Percentiles rank a stretch among this genome's conserved stretches.
phyloP scores from a whole-genome alignment of 768 basidiomycete species.

The Suillus subaureus region DNA sequence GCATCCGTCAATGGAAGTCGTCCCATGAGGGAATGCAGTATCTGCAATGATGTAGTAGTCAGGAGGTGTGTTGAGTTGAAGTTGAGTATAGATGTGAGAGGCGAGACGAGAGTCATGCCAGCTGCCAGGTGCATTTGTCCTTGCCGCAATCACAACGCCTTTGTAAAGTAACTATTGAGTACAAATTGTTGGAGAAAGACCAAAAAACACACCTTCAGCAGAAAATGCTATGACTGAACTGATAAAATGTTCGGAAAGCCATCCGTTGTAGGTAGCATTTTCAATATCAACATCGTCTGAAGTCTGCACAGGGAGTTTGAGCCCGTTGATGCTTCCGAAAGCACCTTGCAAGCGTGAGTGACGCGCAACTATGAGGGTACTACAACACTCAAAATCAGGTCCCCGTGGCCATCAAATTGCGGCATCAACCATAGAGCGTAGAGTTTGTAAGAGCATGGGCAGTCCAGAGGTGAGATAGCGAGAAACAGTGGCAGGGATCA shows the following conservation, averaged over 20 bases:
- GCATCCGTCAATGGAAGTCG: conserved; percentile 28
- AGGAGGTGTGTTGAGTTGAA: conserved; percentile 36
- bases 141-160: conserved; percentile 40
- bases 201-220: conserved; percentile 9
- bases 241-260: conserved; percentile 38
- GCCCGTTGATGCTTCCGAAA: conserved; percentile 43
- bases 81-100: conserved; percentile 38
- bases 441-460: no score
- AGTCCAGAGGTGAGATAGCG: no score
- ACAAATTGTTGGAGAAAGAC: background rate
- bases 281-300: conserved; percentile 43
- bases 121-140: conserved; percentile 46
- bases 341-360: no score
- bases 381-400: no score
- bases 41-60: conserved; percentile 47
- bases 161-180: background rate
- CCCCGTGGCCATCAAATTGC: no score
- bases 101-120: conserved; percentile 52
- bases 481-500: no score
- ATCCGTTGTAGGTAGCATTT: conserved; percentile 51
- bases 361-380: no score
- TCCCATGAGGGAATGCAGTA: conserved; percentile 47
- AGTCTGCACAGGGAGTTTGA: conserved; percentile 39
- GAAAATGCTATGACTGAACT: no score
- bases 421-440: no score